phyloP scores from a whole-genome alignment of 805 yeast species.

The Jamesozyma gamospora region DNA sequence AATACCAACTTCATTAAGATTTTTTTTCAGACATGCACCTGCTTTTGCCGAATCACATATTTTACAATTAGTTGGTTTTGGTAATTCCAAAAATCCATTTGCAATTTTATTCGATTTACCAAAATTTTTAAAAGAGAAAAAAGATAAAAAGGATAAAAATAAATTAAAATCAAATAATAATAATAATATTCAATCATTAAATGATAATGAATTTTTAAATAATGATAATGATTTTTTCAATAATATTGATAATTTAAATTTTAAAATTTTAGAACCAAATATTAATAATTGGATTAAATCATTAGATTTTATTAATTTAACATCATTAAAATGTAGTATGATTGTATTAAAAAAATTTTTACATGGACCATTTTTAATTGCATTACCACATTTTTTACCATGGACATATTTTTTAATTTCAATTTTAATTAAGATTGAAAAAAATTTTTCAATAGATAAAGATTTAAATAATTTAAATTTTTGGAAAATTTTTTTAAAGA shows the following conservation, averaged over 20 bases:
- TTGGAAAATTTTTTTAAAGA: constrained; percentile 32
- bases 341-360: constrained; percentile 57
- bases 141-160: constrained; percentile 60
- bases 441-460: constrained; percentile 5
- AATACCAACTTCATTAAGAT: constrained; percentile 34
- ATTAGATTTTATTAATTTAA: constrained; percentile 46
- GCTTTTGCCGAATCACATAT: constrained; percentile 69
- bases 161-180: constrained; percentile 17
- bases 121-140: constrained; percentile 60
- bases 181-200: neutral
- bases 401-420: constrained; percentile 68
- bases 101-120: constrained; percentile 65
- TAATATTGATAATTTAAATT: constrained; percentile 21
- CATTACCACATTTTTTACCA: constrained; percentile 64
- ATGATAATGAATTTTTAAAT: too few species aligned
- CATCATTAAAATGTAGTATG: constrained; percentile 59
- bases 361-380: constrained; percentile 55
- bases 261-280: constrained; percentile 18
- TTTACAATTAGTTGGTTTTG: constrained; percentile 67
- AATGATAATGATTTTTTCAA: constrained; percentile 9
- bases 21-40: constrained; percentile 70
- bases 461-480: constrained; percentile 15
- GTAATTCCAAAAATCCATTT: constrained; percentile 65
- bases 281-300: constrained; percentile 44
- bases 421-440: constrained; percentile 43